These are phyloP conservation scores for Podaxis rugospora DNA, from an alignment of 768 basidiomycete genomes.

Conservation along the genomic window DNA sequence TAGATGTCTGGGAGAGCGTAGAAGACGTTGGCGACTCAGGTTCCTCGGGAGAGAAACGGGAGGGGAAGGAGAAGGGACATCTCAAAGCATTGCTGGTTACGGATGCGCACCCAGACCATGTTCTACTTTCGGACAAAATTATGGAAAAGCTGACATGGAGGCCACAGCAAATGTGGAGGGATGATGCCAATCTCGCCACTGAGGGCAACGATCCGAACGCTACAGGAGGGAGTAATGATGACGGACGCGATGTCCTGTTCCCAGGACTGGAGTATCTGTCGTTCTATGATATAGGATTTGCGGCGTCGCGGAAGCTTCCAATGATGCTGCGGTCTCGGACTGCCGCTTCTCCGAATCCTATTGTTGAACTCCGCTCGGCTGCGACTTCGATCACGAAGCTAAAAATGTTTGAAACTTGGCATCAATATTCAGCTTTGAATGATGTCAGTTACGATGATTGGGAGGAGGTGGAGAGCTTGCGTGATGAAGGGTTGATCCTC, in stretches of 20 bases:
- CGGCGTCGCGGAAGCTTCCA: not conserved
- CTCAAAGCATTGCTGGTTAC: constrained; percentile 1
- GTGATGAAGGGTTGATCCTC: constrained; percentile 2
- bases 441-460: not conserved
- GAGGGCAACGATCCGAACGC: not conserved
- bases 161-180: not conserved
- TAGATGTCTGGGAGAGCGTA: constrained; percentile 9
- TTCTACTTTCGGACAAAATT: not conserved
- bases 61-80: not conserved
- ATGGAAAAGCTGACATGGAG: constrained; percentile 2
- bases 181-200: not conserved
- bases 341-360: not conserved
- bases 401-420: constrained; percentile 8
- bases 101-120: not conserved
- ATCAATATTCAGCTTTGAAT: not conserved
- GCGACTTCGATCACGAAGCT: not conserved
- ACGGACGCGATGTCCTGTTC: not conserved
- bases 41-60: not conserved
- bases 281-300: constrained; percentile 4
- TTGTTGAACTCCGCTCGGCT: not conserved
- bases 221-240: too few species aligned
- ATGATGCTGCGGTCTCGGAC: not conserved
- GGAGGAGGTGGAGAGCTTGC: not conserved
- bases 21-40: not conserved
- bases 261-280: constrained; percentile 2